phyloP scores from a whole-genome alignment of 2,329 filamentous ascomycete genomes.

The Penicillium janthinellum region DNA sequence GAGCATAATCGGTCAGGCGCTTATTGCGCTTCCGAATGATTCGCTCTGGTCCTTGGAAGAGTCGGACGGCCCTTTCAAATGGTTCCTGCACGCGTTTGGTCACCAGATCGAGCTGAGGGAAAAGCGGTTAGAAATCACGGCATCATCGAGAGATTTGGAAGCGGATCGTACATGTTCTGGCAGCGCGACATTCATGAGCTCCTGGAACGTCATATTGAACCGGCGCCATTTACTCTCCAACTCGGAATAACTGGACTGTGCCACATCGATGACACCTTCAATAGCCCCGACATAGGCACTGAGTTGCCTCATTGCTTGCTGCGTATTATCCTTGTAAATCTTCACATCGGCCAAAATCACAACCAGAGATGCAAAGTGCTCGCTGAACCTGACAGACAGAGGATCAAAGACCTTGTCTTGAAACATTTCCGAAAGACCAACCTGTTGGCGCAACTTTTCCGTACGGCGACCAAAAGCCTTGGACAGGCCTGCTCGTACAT shows the following conservation, averaged over 20 bases:
- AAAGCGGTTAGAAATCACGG: slow-evolving; percentile 2
- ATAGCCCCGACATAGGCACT: slow-evolving; percentile 78
- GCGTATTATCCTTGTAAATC: slow-evolving; percentile 80
- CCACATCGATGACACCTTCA: slow-evolving; percentile 74
- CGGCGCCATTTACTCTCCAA: slow-evolving; percentile 92
- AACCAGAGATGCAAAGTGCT: slow-evolving; percentile 89
- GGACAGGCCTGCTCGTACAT: slow-evolving; percentile 79
- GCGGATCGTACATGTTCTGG: slow-evolving; percentile 70
- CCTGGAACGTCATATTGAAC: slow-evolving; percentile 83
- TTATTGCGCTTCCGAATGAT: slow-evolving; percentile 95
- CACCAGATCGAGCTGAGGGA: slow-evolving; percentile 61
- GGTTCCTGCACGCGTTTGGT: slow-evolving; percentile 83
- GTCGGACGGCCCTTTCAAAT: slow-evolving; percentile 79
- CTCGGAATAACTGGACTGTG: slow-evolving; percentile 74
- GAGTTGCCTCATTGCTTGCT: slow-evolving; percentile 78
- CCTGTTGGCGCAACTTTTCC: slow-evolving; percentile 77
- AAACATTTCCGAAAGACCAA: slow-evolving; percentile 64
- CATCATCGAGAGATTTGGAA: not conserved
- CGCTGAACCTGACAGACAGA: slow-evolving; percentile 81
- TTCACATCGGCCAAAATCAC: slow-evolving; percentile 94
- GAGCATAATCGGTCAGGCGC: slow-evolving; percentile 85
- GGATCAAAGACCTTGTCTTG: slow-evolving; percentile 82
- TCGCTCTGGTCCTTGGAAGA: slow-evolving; percentile 80
- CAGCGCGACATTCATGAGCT: slow-evolving; percentile 79
- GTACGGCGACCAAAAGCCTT: slow-evolving; percentile 88